Conservation (phyloP, 1,139 yeast genomes). For the Saccharomyces hybrid region DNA sequence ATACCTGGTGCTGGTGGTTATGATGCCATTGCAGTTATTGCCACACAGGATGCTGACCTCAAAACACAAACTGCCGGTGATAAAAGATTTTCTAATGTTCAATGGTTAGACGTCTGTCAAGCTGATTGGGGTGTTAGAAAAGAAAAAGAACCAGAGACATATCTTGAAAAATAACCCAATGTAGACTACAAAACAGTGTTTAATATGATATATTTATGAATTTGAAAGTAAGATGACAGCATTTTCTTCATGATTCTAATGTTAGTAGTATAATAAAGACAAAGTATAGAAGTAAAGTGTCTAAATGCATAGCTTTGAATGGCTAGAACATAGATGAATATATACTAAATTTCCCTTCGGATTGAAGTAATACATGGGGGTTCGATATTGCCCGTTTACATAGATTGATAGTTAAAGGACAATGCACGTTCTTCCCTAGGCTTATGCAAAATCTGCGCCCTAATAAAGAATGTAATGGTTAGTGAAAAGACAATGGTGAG, state of each 20-base stretch:
- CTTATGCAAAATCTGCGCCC: neutral
- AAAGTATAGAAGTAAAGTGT: neutral
- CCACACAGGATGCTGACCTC: slow-evolving; percentile 43
- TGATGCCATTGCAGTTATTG: slow-evolving; percentile 79
- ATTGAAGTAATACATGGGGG: neutral
- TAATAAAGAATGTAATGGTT: slow-evolving; percentile 4
- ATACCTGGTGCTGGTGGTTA: slow-evolving; percentile 99
- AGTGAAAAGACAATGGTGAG: slow-evolving; percentile 11
- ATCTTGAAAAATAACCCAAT: neutral
- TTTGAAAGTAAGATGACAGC: neutral
- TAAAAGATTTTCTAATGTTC: slow-evolving; percentile 39
- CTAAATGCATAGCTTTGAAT: neutral
- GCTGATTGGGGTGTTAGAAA: slow-evolving; percentile 46
- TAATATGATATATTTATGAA: neutral
- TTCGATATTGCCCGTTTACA: neutral
- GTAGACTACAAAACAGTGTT: neutral
- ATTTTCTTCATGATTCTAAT: neutral
- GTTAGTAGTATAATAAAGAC: neutral
- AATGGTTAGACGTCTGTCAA: slow-evolving; percentile 60
- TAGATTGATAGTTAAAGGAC: neutral
- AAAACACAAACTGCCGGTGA: slow-evolving; percentile 30
- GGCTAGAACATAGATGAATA: neutral
- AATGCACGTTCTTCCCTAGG: neutral
- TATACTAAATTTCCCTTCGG: too few relatives aligned
- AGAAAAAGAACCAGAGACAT: slow-evolving; percentile 18